Conservation (phyloP, 306 rosid species). For the Corylus americana region DNA sequence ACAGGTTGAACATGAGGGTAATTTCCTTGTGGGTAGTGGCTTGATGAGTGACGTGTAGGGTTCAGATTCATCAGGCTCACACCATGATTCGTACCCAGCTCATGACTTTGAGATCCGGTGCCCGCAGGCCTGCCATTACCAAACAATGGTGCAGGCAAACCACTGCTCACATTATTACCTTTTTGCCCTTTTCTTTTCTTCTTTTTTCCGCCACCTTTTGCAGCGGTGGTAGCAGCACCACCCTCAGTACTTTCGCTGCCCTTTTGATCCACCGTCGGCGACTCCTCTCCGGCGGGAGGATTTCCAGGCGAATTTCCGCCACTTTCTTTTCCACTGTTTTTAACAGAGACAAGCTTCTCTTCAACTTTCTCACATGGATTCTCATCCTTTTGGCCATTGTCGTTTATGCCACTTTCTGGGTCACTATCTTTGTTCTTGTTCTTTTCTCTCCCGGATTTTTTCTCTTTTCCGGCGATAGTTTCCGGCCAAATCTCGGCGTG, state of each 20-base stretch:
- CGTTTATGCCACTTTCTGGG: conserved; percentile 29
- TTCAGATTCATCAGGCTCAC: conserved; percentile 33
- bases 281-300: conserved; percentile 15
- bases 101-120: conserved; percentile 41
- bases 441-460: conserved; percentile 34
- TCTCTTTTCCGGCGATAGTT: conserved; percentile 38
- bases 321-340: conserved; percentile 36
- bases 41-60: conserved; percentile 45
- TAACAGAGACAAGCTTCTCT: conserved; percentile 29
- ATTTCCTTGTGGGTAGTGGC: conserved; percentile 29
- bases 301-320: conserved; percentile 28
- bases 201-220: conserved; percentile 44
- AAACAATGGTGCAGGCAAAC: conserved; percentile 9
- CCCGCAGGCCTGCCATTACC: conserved; percentile 39
- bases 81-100: conserved; percentile 23
- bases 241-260: conserved; percentile 22
- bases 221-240: conserved; percentile 17
- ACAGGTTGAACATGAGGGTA: conserved; percentile 25
- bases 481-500: conserved; percentile 79
- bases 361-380: conserved; percentile 24
- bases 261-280: conserved; percentile 16
- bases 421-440: conserved; percentile 35
- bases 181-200: conserved; percentile 50
- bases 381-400: not conserved
- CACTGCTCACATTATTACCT: conserved; percentile 25